These are phyloP conservation scores for Salix caprea DNA, from an alignment of 345 rosid species.

Conservation along the genomic window DNA sequence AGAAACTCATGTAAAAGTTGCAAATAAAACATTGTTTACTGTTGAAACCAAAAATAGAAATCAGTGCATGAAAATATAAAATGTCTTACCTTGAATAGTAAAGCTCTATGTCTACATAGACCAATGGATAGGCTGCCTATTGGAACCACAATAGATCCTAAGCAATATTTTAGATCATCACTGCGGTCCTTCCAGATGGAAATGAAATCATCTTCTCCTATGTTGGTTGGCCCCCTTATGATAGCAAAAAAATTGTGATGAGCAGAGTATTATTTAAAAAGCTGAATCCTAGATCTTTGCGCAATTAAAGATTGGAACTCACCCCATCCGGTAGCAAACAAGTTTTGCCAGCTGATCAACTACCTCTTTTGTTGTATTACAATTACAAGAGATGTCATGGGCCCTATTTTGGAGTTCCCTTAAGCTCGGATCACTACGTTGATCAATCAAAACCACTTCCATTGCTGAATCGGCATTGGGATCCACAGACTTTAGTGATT, in stretches of 20 bases:
- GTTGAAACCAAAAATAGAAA: neutral
- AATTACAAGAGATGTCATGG: constrained; percentile 58
- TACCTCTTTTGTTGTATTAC: constrained; percentile 76
- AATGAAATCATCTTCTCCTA: constrained; percentile 64
- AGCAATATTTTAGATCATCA: constrained; percentile 70
- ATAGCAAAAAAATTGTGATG: constrained; percentile 26
- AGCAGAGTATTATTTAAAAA: constrained; percentile 19
- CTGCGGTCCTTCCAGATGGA: constrained; percentile 77
- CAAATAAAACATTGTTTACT: neutral
- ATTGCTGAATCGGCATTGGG: constrained; percentile 52
- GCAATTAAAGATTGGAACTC: constrained; percentile 30
- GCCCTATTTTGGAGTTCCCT: constrained; percentile 82
- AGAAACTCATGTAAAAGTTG: neutral
- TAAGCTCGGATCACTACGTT: constrained; percentile 67
- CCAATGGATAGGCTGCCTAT: constrained; percentile 89
- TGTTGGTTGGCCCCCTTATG: constrained; percentile 65
- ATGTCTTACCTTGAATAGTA: constrained; percentile 71
- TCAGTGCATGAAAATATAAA: neutral
- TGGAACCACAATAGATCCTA: constrained; percentile 83
- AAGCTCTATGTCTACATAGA: constrained; percentile 93
- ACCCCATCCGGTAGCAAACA: constrained; percentile 92
- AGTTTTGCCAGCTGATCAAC: constrained; percentile 95
- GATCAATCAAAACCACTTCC: constrained; percentile 82
- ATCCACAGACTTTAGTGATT: constrained; percentile 72
- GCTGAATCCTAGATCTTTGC: constrained; percentile 4